Evolutionary conservation across 192 early-diverging fungal species (phyloP).

Genomic region (Umbelopsis ramanniana): DNA sequence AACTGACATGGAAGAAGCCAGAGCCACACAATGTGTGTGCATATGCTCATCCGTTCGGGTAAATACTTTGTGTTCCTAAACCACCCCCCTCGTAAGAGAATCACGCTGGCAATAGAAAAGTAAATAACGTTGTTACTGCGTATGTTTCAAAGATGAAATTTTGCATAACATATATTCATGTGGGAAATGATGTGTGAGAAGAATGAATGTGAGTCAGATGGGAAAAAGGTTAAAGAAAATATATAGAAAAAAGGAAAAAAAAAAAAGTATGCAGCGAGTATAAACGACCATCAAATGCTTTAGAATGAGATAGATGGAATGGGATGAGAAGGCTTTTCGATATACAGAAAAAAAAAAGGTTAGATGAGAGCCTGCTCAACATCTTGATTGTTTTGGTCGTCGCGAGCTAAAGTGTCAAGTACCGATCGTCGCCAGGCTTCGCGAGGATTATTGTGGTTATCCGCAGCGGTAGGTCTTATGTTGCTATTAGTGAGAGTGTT

Average conservation of each 20-base stretch:
- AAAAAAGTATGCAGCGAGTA: neutral
- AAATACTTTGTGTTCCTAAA: no score
- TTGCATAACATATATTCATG: no score
- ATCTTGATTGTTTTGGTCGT: constrained; percentile 24
- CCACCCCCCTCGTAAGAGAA: no score
- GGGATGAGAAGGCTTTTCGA: neutral
- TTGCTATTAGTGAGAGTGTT: neutral
- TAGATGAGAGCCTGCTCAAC: constrained; percentile 22
- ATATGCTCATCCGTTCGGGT: no score
- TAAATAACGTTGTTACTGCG: no score
- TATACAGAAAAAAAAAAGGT: neutral
- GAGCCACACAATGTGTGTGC: neutral
- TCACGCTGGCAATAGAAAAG: no score
- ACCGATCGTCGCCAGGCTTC: constrained; percentile 16
- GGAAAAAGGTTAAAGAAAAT: no score
- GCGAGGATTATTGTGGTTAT: constrained; percentile 1
- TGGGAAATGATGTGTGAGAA: no score
- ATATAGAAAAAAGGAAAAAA: neutral
- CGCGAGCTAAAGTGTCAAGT: constrained; percentile 16
- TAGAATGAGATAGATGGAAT: neutral
- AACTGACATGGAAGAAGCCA: neutral
- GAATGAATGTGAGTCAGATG: no score
- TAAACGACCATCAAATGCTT: neutral
- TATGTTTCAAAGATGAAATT: no score
- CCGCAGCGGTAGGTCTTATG: no score